Evolutionary conservation across 2,329 filamentous ascomycete species (phyloP).

Genomic region (Leptographium radiaticola): DNA sequence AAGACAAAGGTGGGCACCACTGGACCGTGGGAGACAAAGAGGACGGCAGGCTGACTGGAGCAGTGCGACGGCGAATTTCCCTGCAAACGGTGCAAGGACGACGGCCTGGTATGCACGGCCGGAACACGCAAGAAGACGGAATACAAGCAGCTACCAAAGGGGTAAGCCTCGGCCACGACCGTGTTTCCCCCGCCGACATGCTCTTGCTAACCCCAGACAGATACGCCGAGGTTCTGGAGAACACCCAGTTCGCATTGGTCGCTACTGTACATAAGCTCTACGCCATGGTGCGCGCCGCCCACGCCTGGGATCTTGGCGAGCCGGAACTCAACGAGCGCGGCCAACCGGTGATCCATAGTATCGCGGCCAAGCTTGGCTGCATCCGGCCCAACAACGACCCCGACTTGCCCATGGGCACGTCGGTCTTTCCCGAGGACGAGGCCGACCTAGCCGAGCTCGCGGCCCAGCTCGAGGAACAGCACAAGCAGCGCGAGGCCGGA

Average conservation of each 20-base stretch:
- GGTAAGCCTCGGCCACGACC: constrained; percentile 25
- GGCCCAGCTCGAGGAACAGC: constrained; percentile 37
- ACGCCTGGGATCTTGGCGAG: constrained; percentile 49
- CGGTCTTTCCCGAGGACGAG: constrained; percentile 49
- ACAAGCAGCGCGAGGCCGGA: constrained; percentile 25
- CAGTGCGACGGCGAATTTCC: constrained; percentile 54
- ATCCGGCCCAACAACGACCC: constrained; percentile 49
- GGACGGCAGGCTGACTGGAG: not conserved
- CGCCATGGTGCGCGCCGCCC: constrained; percentile 44
- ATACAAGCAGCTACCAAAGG: constrained; percentile 51
- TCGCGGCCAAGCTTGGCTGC: constrained; percentile 50
- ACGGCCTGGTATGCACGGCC: constrained; percentile 49
- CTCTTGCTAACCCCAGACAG: constrained; percentile 18
- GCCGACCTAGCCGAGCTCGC: constrained; percentile 43
- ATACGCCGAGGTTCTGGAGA: constrained; percentile 52
- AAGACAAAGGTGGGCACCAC: constrained; percentile 45
- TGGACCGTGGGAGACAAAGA: not conserved
- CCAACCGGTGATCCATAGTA: constrained; percentile 52
- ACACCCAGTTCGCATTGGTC: constrained; percentile 51
- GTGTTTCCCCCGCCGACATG: too few relatives aligned
- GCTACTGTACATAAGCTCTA: constrained; percentile 54
- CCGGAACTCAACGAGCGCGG: constrained; percentile 50
- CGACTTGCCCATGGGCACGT: constrained; percentile 39
- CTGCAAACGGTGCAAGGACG: constrained; percentile 54
- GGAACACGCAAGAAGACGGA: constrained; percentile 55